Evolutionary conservation across 495 filamentous ascomycete species (phyloP), one percentile per base, ranked within the genome.

Genomic region (Podospora pseudocomata): DNA sequence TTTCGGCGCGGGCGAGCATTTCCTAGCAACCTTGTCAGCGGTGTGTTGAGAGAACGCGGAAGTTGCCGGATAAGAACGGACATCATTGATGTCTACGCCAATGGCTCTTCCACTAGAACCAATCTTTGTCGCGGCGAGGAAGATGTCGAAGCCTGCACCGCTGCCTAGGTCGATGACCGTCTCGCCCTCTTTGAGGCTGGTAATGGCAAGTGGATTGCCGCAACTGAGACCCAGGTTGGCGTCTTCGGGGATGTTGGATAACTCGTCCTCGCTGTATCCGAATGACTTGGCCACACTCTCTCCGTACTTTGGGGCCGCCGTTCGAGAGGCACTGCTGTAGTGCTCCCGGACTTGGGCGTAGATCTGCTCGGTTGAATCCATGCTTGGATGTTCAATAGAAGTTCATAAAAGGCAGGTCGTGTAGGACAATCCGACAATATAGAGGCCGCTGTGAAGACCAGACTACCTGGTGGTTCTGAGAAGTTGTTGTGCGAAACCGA

Each of bases 31-130:
- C 1, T 54, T 49, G 9, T 57, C 1, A 62, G 13, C 6, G 28
- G 59, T 0, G 19, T 58, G 27, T 49, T 11, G 2, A 49, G 2
- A 7, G 3, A 32, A 32, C 30, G 3, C 30, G 39, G 15, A 16
- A 49, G 7, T 9, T 49, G 23, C 23, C 2, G 57, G 26, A 44
- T n/a, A 15, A 16, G 56, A 7, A 11, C 56, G 28, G 70, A 86
- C 87, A 71, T 88, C 80, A 68, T 83, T 90, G 85, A 91, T 91
- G 75, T 92, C 89, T 23, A 91, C 76, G 18, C 89, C 89, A 64
- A 89, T 87, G 1, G 81, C 86, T 9, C 75, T 76, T 5, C 89
- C 89, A 2, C 71, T 75, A 0, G 69, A 60, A 0, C 88, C 88
- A 15, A 91, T 83, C 66, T 84, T 86, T 59, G 76, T 74, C 4